Percentiles rank a stretch among this genome's conserved stretches.
phyloP scores from a whole-genome alignment of 2,329 filamentous ascomycete genomes.

The Cladosporium oxysporum region DNA sequence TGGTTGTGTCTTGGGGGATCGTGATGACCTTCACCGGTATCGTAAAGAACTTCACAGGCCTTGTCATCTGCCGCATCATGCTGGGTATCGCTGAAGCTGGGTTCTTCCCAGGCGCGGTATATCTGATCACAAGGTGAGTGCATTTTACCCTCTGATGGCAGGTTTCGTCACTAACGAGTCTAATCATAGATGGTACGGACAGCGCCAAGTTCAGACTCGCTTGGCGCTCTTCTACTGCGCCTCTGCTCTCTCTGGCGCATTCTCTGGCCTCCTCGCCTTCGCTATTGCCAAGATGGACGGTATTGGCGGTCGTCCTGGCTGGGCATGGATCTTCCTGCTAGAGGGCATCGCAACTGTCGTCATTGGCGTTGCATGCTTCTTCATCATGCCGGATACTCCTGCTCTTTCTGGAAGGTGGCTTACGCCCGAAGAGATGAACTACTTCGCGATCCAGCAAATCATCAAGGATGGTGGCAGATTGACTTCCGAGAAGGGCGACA shows the following conservation, averaged over 20 bases:
- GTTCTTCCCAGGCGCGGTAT: constrained; percentile 26
- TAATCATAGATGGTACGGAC: constrained; percentile 25
- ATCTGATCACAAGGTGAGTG: constrained; percentile 21
- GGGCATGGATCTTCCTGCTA: constrained; percentile 59
- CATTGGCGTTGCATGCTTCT: constrained; percentile 55
- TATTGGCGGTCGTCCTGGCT: constrained; percentile 43
- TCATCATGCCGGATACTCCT: constrained; percentile 55
- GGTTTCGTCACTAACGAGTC: not conserved
- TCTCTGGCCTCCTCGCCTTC: constrained; percentile 30
- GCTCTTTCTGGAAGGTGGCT: constrained; percentile 34
- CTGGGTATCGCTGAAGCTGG: constrained; percentile 33
- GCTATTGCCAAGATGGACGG: constrained; percentile 45
- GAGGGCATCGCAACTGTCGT: constrained; percentile 57
- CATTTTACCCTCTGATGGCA: not conserved
- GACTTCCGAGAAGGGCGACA: constrained; percentile 25
- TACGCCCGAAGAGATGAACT: constrained; percentile 26
- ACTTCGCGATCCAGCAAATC: constrained; percentile 25
- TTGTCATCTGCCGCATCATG: constrained; percentile 30
- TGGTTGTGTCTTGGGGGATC: constrained; percentile 33
- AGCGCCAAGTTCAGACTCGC: constrained; percentile 26
- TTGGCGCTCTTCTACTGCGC: constrained; percentile 30
- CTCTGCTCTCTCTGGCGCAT: constrained; percentile 27
- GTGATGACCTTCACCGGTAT: constrained; percentile 33
- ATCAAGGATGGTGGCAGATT: constrained; percentile 26
- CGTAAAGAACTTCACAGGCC: constrained; percentile 31